Base-by-base conservation (phyloP, 768 basidiomycete species). In the Cystobasidiopsis lactophilus region DNA sequence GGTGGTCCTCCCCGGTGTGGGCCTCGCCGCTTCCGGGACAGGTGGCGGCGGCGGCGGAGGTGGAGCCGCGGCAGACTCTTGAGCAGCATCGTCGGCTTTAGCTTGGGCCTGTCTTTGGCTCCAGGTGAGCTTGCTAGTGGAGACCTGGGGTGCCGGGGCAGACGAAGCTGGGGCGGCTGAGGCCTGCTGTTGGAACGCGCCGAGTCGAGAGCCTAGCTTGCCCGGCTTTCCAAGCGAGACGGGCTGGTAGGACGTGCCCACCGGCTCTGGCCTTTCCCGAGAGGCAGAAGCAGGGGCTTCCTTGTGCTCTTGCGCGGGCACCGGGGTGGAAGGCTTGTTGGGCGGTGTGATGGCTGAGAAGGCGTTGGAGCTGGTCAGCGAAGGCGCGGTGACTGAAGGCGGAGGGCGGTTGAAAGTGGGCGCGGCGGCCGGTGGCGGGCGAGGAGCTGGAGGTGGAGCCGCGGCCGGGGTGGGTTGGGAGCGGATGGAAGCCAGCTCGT, bases 51-150 rank as follows among this genome's bases (percentile, higher is more conserved):
- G 68, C 0, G 72, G 64, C 19, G 63, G 57, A 33, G 62, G 52
- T 7, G 65, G 61, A 24, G 43, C 51, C 23, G 52, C 13, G 5
- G 37, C 10, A 31, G 52, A 3, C 16, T 69, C 68, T 71, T 76
- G 88, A 58, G 82, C 85, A 58, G 79, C 82, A 16, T 73, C 71
- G 59, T 85, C 82, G 63, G 80, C 79, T 71, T 88, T 89, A 1
- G 85, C 80, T n/a, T 79, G 69, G 0, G 83, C 86, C 63, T 95
- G 89, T 21, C 89, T 73, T 65, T 96, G 82, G 53, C 75, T 81
- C 91, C 91, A 96, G 0, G 89, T 91, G 56, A 91, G 66, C 66
- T 85, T 89, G 0, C 72, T 75, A 21, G 69, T 69, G 3, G 55
- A 47, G 11, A 7, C 53, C 18, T 31, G 43, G 0, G 26, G 38